Evolutionary conservation across 148 eudicot genomes (phyloP).

Genomic region (Persicaria maculosa): DNA sequence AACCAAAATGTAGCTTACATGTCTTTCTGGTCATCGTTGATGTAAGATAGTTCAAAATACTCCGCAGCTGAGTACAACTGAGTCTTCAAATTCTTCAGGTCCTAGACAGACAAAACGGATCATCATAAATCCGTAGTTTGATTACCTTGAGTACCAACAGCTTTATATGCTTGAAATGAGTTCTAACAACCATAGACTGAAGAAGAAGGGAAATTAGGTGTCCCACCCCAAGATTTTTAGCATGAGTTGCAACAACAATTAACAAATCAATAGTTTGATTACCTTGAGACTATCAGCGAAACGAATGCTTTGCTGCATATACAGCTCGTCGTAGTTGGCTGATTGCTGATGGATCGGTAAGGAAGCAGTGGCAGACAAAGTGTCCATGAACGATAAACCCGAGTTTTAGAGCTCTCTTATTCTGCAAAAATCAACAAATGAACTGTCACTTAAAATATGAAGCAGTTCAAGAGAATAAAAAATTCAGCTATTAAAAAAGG

Average conservation of each 20-base stretch:
- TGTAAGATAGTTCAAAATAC: constrained; percentile 75
- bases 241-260: neutral
- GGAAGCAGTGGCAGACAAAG: constrained; percentile 37
- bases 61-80: constrained; percentile 95
- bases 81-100: constrained; percentile 76
- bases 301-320: constrained; percentile 84
- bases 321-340: constrained; percentile 70
- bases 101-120: constrained; percentile 30
- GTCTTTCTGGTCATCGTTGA: constrained; percentile 72
- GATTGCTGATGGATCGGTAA: constrained; percentile 42
- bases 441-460: neutral
- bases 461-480: neutral
- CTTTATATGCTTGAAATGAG: neutral
- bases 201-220: neutral
- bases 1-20: constrained; percentile 38
- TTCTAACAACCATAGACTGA: neutral
- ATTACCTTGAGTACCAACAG: constrained; percentile 65
- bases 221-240: neutral
- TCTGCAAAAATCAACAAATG: neutral
- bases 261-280: constrained; percentile 3
- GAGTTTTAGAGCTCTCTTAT: neutral
- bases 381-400: constrained; percentile 32
- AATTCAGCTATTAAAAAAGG: neutral
- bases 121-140: neutral
- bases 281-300: constrained; percentile 93